A percentile compares a stretch with the other conserved stretches of the same genome.
phyloP scores from a whole-genome alignment of 139 green algal genomes.

The Ulvella scutata region DNA sequence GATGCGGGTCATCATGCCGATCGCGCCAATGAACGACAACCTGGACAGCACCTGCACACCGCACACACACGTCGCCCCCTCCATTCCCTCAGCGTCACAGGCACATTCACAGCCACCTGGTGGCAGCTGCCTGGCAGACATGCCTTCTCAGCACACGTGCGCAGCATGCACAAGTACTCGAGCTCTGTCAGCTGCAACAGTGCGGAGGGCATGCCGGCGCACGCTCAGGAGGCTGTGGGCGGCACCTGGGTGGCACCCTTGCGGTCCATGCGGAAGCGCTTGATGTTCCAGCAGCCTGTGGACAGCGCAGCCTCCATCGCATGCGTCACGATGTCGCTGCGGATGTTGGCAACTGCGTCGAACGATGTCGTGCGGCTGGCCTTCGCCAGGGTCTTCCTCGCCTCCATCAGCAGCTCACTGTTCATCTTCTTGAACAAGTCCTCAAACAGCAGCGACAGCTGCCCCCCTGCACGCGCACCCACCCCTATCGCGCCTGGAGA shows the following conservation, averaged over 20 bases:
- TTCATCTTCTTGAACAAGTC: constrained; percentile 97
- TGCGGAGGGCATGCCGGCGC: too few species aligned
- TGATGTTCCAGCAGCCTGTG: constrained; percentile 96
- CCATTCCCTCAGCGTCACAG: too few species aligned
- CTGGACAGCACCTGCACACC: constrained; percentile 84
- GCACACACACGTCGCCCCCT: too few species aligned
- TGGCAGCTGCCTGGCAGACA: too few species aligned
- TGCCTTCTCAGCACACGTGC: too few species aligned
- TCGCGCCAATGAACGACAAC: constrained; percentile 84
- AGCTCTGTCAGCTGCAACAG: too few species aligned
- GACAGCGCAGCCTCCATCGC: constrained; percentile 86
- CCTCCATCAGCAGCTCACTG: constrained; percentile 72
- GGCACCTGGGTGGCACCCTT: constrained; percentile 88
- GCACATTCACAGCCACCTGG: too few species aligned
- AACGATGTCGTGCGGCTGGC: constrained; percentile 63
- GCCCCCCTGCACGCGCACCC: constrained; percentile 51
- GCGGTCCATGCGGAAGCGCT: constrained; percentile 94
- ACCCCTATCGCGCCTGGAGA: not conserved
- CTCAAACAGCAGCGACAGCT: constrained; percentile 97
- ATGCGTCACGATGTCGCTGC: constrained; percentile 80
- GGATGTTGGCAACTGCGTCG: constrained; percentile 86
- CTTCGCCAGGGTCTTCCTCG: constrained; percentile 72
- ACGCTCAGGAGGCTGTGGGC: not conserved
- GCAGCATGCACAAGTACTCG: too few species aligned
- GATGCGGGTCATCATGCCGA: constrained; percentile 99